Evolutionary conservation across 371 early-diverging fungal genomes (phyloP), one percentile per base, ranked within the genome.

Genomic region (Thermomucor indicae-seudaticae): DNA sequence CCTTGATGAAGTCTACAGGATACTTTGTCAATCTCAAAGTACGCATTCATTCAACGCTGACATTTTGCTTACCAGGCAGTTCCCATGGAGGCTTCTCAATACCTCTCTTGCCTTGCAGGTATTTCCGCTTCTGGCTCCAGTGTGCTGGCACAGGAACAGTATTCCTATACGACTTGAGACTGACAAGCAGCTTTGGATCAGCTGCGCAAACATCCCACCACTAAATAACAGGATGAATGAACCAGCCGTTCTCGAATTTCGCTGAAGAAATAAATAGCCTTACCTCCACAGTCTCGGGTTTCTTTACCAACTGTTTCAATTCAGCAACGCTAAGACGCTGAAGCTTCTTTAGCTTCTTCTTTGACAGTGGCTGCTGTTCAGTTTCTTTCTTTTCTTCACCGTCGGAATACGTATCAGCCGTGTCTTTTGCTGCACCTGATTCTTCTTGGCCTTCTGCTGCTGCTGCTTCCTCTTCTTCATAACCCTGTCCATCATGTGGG

Each of bases 71-170:
- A 83, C 85, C 84, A 20, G 99, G 99, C 34, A 98, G 69, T 52
- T 94, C 92, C 67, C 94, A 99, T 10, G 97, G 92, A 28, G 89
- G 80, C 58, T 99, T 98, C 42, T 94, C 96, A 50, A 91, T 89
- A 57, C 96, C 97, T 44, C 97, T 86, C 63, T 97, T 96, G 43
- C 90, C 91, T 69, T 94, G 93, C 41, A 97, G 74, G 55, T 96
- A 97, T 70, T 94, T 95, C 56, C 96, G 84, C 70, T 96, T 97
- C 56, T 92, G 91, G 43, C 82, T 84, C 99, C 99, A 99, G 65
- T 98, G 97, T 20, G 77, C 67, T 8, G 98, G 98, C 0, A 99
- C 95, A 12, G 97, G 97, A 5, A 99, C 97, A 0, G 95, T 86
- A 62, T 97, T 96, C 41, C 93, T 79, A 45, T 82, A 81, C 3